These are phyloP conservation scores for Cerioporus squamosus DNA, from an alignment of 1,284 basidiomycete species.

Conservation along the genomic window DNA sequence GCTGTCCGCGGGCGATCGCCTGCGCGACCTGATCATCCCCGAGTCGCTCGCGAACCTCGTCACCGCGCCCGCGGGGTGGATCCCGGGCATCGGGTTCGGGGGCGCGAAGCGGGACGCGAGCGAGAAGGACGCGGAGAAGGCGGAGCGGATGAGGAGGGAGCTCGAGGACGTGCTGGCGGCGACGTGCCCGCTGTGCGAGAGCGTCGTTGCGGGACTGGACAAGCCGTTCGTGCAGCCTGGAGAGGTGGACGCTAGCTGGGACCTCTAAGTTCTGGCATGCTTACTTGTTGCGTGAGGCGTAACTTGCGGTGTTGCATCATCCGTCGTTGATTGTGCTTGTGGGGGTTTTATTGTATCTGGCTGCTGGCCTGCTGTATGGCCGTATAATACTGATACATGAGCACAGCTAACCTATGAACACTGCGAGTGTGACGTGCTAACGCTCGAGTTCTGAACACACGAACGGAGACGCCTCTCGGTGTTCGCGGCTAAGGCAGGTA, in stretches of 20 bases:
- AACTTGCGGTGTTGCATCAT: background rate
- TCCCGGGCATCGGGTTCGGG: slow-evolving; percentile 60
- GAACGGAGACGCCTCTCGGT: no score
- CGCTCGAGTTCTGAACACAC: no score
- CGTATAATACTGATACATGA: no score
- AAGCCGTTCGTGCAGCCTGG: slow-evolving; percentile 83
- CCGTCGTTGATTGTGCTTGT: background rate
- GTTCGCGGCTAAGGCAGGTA: no score
- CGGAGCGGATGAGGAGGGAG: slow-evolving; percentile 76
- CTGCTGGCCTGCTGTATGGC: background rate
- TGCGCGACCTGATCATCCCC: slow-evolving; percentile 90
- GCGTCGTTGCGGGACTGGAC: slow-evolving; percentile 83
- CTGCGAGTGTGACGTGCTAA: no score
- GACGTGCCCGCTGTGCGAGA: slow-evolving; percentile 91
- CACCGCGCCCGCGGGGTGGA: slow-evolving; percentile 65
- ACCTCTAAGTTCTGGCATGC: slow-evolving; percentile 54
- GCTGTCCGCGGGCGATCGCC: slow-evolving; percentile 85
- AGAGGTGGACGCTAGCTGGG: slow-evolving; percentile 85
- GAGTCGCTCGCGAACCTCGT: slow-evolving; percentile 84
- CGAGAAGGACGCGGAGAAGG: slow-evolving; percentile 60
- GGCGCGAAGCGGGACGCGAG: slow-evolving; percentile 45
- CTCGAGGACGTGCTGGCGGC: slow-evolving; percentile 87
- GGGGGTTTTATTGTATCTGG: background rate
- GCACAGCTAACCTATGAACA: no score
- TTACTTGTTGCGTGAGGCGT: background rate